Evolutionary conservation across 345 rosid genomes (phyloP), one percentile per base, ranked within the genome.

Genomic region (Erucastrum elatum): DNA sequence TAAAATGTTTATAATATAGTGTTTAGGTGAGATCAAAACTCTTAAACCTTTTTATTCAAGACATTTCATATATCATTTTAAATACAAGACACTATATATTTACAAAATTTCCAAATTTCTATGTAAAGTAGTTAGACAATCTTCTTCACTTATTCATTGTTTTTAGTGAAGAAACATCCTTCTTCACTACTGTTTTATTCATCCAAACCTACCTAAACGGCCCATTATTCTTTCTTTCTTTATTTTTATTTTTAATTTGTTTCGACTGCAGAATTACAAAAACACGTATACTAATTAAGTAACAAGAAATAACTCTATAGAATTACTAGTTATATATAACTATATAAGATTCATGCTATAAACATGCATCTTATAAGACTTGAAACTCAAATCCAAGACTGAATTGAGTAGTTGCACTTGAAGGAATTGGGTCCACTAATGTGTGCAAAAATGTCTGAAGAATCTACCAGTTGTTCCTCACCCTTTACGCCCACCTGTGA

Each of bases 341-440:
- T 39, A 79, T 49, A 49, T 15, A 67, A 67, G 72, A 61, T 69
- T 49, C 58, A 79, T 79, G 64, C 67, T 46, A 25, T 55, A 53
- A 60, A 51, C 75, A 80, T 63, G 55, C 13, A 10, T 62, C 31
- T 79, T 44, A 12, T 41, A 10, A 4, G 10, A 62, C 29, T 46
- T 62, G 4, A 62, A 69, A 67, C 9, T 87, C 70, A 94, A 80
- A 87, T 91, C 98, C 98, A 95, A 53, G 98, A 93, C 56, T 89
- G 94, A 80, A 88, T 89, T 4, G 96, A 82, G 65, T 87, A 91
- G 82, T 87, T 95, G 98, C 87, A 92, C 63, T 90, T 88, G 88
- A 95, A 95, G 68, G 98, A 89, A 64, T 89, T 91, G 29, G 90
- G 88, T 27, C 94, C 98, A 78, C 91, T 91, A 51, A 93, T 89